phyloP scores from a whole-genome alignment of 2,329 filamentous ascomycete genomes.

The Fusarium subtropicale region DNA sequence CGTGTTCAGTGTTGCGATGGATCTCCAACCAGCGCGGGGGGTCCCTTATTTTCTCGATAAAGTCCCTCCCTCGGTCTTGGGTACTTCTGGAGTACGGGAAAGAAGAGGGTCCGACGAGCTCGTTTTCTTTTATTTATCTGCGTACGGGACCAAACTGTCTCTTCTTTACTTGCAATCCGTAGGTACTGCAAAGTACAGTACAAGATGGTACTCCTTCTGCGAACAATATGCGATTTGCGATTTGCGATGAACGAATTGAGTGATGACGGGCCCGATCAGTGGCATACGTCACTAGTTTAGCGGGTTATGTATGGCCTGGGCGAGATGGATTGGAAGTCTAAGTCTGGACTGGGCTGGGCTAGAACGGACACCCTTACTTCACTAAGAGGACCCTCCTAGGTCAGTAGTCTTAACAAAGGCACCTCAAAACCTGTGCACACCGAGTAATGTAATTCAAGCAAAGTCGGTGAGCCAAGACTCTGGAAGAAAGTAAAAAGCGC shows the following conservation, averaged over 20 bases:
- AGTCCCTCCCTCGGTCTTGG: conserved; percentile 3
- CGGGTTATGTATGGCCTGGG: conserved; percentile 38
- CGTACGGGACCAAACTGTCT: conserved; percentile 14
- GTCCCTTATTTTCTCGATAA: conserved; percentile 21
- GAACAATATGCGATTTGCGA: conserved; percentile 15
- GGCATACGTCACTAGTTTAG: conserved; percentile 43
- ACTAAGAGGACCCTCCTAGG: conserved; percentile 35
- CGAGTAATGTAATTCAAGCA: conserved; percentile 33
- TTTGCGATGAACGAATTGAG: conserved; percentile 37
- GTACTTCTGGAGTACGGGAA: conserved; percentile 17
- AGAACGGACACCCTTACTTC: conserved; percentile 37
- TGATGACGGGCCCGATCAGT: conserved; percentile 39
- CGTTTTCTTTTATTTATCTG: conserved; percentile 23
- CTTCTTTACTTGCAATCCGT: conserved; percentile 4
- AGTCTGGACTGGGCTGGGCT: conserved; percentile 13
- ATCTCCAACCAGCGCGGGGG: conserved; percentile 37
- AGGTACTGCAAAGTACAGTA: conserved; percentile 9
- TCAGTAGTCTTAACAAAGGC: background rate
- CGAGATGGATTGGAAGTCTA: conserved; percentile 39
- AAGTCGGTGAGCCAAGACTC: conserved; percentile 39
- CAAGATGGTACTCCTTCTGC: background rate
- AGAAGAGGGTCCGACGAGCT: conserved; percentile 21
- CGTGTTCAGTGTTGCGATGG: conserved; percentile 23
- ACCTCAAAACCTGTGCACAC: conserved; percentile 25
- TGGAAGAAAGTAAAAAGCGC: conserved; percentile 15